A percentile compares a stretch with the other conserved stretches of the same genome.
phyloP scores from a whole-genome alignment of 345 rosid genomes.

The Acer negundo region DNA sequence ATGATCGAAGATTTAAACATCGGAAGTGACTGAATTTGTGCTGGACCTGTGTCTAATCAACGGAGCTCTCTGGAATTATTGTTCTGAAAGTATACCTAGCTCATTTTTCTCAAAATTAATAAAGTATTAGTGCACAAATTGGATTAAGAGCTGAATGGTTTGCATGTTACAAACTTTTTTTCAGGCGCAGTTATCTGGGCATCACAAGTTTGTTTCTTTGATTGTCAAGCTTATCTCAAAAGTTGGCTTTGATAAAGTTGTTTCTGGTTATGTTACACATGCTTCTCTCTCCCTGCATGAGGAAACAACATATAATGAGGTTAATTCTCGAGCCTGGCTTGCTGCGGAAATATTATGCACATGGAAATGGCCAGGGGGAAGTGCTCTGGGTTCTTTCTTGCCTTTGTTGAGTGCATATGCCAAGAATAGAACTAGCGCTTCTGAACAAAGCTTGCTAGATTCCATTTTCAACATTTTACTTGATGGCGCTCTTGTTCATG shows the following conservation, averaged over 20 bases:
- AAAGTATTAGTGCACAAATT: background rate
- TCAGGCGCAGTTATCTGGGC: slow-evolving; percentile 53
- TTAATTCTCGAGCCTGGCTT: slow-evolving; percentile 75
- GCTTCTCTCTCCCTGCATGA: slow-evolving; percentile 22
- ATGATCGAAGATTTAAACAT: background rate
- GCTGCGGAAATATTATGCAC: slow-evolving; percentile 87
- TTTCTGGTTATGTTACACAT: slow-evolving; percentile 33
- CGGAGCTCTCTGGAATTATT: background rate
- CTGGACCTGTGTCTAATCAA: background rate
- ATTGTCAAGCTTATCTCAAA: slow-evolving; percentile 64
- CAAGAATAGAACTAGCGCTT: slow-evolving; percentile 39
- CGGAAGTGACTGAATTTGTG: background rate
- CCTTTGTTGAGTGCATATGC: slow-evolving; percentile 59
- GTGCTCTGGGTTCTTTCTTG: slow-evolving; percentile 66
- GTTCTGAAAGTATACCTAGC: background rate
- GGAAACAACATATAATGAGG: slow-evolving; percentile 33
- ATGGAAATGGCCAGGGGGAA: slow-evolving; percentile 96
- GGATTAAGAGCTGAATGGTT: slow-evolving; percentile 10
- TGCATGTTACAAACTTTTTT: slow-evolving; percentile 15
- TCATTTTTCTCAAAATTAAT: background rate
- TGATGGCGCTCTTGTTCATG: slow-evolving; percentile 79
- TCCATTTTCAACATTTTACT: slow-evolving; percentile 72
- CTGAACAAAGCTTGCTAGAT: slow-evolving; percentile 49
- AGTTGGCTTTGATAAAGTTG: slow-evolving; percentile 60
- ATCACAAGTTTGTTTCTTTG: slow-evolving; percentile 62